Evolutionary conservation across 225 moss, liverwort and hornwort genomes (phyloP).

Genomic region (Antitrichia curtipendula): DNA sequence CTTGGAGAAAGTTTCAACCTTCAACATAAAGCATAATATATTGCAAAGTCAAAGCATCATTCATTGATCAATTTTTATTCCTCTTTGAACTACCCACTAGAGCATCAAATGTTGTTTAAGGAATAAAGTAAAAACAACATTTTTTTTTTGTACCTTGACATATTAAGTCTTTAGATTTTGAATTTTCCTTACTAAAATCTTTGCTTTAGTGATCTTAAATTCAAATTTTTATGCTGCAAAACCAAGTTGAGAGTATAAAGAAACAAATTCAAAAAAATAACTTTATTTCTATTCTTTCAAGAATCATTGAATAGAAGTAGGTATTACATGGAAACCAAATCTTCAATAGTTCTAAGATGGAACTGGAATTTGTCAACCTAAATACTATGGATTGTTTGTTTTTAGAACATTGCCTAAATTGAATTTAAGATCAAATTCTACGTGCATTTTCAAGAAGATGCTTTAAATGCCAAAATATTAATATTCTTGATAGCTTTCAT

Average conservation of each 20-base stretch:
- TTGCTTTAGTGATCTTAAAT: neutral
- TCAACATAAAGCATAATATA: neutral
- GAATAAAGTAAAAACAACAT: fast-evolving
- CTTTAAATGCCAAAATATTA: neutral
- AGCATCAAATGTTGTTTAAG: neutral
- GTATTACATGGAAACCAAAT: neutral
- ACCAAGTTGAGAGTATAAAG: fast-evolving
- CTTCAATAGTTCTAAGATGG: neutral
- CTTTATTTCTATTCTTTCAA: neutral
- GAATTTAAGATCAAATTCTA: neutral
- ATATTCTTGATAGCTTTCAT: neutral
- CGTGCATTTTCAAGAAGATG: neutral
- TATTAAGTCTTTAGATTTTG: neutral
- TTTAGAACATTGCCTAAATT: neutral
- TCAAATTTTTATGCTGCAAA: neutral
- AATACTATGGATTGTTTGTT: neutral
- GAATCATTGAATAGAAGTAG: neutral
- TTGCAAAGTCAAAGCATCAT: neutral
- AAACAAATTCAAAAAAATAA: neutral
- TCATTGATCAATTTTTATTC: neutral
- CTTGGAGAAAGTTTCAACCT: too few relatives aligned
- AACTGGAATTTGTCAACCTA: fast-evolving
- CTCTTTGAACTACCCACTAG: fast-evolving
- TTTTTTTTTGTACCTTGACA: neutral
- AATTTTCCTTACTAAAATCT: neutral